Conservation (phyloP, 495 filamentous ascomycete genomes). For the Trichoderma orchidacearum region DNA sequence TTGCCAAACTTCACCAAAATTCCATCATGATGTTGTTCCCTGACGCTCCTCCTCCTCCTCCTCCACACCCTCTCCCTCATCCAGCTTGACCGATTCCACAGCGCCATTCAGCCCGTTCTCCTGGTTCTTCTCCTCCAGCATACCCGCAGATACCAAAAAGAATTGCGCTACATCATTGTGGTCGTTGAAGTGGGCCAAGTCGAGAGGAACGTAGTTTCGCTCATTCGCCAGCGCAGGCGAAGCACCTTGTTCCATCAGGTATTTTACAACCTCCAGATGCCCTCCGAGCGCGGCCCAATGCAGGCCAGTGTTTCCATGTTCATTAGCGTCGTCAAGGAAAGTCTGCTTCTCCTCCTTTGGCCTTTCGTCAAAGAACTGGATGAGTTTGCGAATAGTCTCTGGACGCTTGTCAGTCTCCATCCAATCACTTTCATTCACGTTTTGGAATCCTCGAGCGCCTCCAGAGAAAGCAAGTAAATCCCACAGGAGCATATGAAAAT, state of each 20-base stretch:
- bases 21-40: neutral
- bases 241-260: conserved; percentile 54
- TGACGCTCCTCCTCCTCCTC: neutral
- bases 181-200: conserved; percentile 64
- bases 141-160: conserved; percentile 41
- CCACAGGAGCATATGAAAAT: too few relatives aligned
- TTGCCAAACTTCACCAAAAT: neutral
- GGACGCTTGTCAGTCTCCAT: neutral
- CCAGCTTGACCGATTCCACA: conserved; percentile 12
- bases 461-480: too few relatives aligned
- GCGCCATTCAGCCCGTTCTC: conserved; percentile 16
- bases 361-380: conserved; percentile 20
- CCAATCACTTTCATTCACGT: too few relatives aligned
- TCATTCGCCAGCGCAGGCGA: conserved; percentile 62
- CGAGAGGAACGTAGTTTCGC: conserved; percentile 74
- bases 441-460: too few relatives aligned
- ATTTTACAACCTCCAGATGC: conserved; percentile 65
- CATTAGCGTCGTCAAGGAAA: conserved; percentile 56
- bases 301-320: conserved; percentile 73
- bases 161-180: conserved; percentile 55
- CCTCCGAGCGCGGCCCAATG: conserved; percentile 91
- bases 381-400: conserved; percentile 27
- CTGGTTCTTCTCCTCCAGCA: conserved; percentile 38
- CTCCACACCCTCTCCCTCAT: conserved; percentile 9
- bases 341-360: conserved; percentile 18